Evolutionary conservation across 441 rosid genomes (phyloP), one percentile per base, ranked within the genome.

Genomic region (Rhodomyrtus psidioides): DNA sequence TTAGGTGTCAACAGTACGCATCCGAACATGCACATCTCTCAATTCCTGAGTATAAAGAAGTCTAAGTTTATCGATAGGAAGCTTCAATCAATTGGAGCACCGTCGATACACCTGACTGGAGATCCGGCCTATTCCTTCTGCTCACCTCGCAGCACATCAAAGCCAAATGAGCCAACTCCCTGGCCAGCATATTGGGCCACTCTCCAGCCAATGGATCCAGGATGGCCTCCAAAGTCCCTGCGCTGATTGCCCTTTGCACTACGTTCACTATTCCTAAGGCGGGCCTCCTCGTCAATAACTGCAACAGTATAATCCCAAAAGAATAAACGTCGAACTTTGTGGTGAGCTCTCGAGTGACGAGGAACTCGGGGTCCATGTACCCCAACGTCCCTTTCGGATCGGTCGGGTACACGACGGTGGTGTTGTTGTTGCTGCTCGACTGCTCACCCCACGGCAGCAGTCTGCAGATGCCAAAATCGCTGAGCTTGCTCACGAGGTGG

Each of bases 181-280:
- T 93, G 24, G 99, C 97, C 89, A 91, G 95, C 87, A 94, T 94
- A 92, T 92, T 92, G 8, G 99, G 99, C 99, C 99, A 97, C 87
- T 95, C 99, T 81, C 99, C 99, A 9, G 99, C 98, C 89, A 93
- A 90, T 85, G 98, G 99, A 90, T 97, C 99, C 91, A 97, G 88
- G 15, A 95, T 88, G 84, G 53, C 74, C 88, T 91, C 89, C 89
- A 97, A 88, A 57, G 89, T 90, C 87, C 96, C 94, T 83, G 87
- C 90, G 42, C 92, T 92, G 13, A 96, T 27, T 9, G 97, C 98
- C 86, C 84, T 86, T 86, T 91, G 94, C 89, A 96, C 96, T 90
- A 92, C 98, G 87, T 93, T 93, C 60, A 85, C 83, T 88, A 97
- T 92, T 76, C 96, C 94, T 83, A 92, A 82, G 65, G 98, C 93